Base-by-base conservation (phyloP, 305 asterid genomes). In the Fraxinus paxiana region DNA sequence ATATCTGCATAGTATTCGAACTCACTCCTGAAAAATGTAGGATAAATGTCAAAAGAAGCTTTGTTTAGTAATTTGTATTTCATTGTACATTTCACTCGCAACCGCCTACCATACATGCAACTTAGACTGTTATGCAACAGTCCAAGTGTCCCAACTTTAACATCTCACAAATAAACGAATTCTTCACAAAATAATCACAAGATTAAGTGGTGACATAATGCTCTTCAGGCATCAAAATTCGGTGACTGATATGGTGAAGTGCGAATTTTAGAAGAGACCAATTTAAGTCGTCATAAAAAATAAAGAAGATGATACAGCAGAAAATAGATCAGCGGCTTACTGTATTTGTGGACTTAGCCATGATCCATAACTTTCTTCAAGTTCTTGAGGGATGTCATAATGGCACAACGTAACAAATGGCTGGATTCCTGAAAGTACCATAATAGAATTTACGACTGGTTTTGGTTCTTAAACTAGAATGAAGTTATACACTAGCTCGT, bases 321-420 rank as follows among this genome's bases (percentile, higher is more conserved):
- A n/a, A 41, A 20, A 59, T 41, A 5, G 22, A 30, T 5, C 17
- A 31, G 74, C 4, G 48, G 37, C 83, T 65, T 85, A 89, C 94
- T 84, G 88, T 80, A 89, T 83, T 74, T 28, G 74, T 6, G 89
- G 84, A 86, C 92, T 89, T 77, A 89, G 87, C 93, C 93, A 92
- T n/a, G 86, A 82, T 56, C 92, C 90, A 76, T 88, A 90, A 89
- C 88, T 89, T 41, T 88, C 88, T 82, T 89, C 97, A 73, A 92
- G 91, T 85, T 89, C 95, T 75, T 87, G 88, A n/a, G 94, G 97
- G 46, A 88, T 59, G 51, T 90, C 97, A 79, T 84, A 90, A 86
- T 92, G 97, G 70, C 77, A 83, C 81, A 90, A 85, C 26, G 91
- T 83, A 15, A 88, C 90, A 82, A 90, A 86, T 7, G 97, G 93